A percentile compares a stretch with the other conserved stretches of the same genome.
phyloP scores from a whole-genome alignment of 129 eudicot genomes.

The Flaveria sonorensis region DNA sequence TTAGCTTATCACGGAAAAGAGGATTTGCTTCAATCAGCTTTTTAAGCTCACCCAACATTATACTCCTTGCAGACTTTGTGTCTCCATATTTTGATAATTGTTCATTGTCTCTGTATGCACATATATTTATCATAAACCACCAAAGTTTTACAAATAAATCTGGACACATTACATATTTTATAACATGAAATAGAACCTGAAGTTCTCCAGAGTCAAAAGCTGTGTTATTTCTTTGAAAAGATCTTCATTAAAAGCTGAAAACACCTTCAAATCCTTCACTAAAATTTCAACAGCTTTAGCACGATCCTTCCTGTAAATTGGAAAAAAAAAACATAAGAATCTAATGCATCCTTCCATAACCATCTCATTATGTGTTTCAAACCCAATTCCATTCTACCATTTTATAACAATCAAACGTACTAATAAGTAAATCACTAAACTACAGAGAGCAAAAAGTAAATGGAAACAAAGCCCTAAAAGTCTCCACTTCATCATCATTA shows the following conservation, averaged over 20 bases:
- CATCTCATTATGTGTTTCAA: background rate
- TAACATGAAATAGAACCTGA: constrained; percentile 40
- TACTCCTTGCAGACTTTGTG: constrained; percentile 62
- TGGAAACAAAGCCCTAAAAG: background rate
- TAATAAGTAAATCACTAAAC: background rate
- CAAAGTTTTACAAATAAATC: constrained; percentile 11
- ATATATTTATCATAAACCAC: constrained; percentile 11
- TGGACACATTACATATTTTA: background rate
- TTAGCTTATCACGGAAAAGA: constrained; percentile 59
- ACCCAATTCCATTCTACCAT: background rate
- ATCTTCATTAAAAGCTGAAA: constrained; percentile 76
- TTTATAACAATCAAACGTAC: background rate
- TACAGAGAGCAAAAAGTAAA: background rate
- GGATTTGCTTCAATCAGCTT: constrained; percentile 63
- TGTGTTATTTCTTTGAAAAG: constrained; percentile 78
- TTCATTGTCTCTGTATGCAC: constrained; percentile 51
- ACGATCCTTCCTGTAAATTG: constrained; percentile 63
- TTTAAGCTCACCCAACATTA: constrained; percentile 66
- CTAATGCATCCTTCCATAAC: constrained; percentile 3
- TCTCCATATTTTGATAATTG: constrained; percentile 67
- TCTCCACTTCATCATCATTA: background rate
- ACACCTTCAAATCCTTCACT: constrained; percentile 79
- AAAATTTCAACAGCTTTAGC: constrained; percentile 75
- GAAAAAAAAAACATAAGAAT: constrained; percentile 3
- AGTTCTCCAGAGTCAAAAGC: constrained; percentile 69